phyloP scores from a whole-genome alignment of 768 basidiomycete species.

The Trametes elegans region DNA sequence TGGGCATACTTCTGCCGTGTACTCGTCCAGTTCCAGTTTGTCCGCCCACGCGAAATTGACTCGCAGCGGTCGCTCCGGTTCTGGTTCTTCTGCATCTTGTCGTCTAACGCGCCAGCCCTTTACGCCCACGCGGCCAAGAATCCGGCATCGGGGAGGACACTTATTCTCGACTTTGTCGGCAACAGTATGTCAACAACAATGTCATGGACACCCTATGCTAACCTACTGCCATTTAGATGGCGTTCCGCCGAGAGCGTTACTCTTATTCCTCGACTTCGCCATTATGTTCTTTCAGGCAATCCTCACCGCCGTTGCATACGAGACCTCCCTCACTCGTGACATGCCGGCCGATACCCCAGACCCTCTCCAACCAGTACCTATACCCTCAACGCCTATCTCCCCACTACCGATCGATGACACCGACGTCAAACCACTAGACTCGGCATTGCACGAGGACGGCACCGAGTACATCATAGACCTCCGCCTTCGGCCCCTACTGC shows the following conservation, averaged over 20 bases:
- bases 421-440: conserved; percentile 15
- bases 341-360: conserved; percentile 43
- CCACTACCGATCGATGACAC: conserved; percentile 10
- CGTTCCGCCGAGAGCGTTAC: conserved; percentile 64
- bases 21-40: conserved; percentile 61
- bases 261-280: conserved; percentile 64
- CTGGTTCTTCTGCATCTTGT: conserved; percentile 57
- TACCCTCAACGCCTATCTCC: conserved; percentile 30
- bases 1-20: conserved; percentile 54
- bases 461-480: conserved; percentile 61
- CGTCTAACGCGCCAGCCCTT: conserved; percentile 57
- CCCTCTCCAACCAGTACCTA: conserved; percentile 31
- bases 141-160: conserved; percentile 52
- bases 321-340: conserved; percentile 47
- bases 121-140: conserved; percentile 59
- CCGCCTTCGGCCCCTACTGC: conserved; percentile 49
- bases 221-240: conserved; percentile 17
- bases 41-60: conserved; percentile 66
- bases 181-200: conserved; percentile 50
- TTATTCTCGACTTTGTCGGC: conserved; percentile 79
- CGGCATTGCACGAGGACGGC: conserved; percentile 24
- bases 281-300: conserved; percentile 67
- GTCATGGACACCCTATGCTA: not conserved
- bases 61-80: conserved; percentile 63
- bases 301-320: conserved; percentile 68